Conservation (phyloP, 2,329 filamentous ascomycete genomes). For the Plenodomus tracheiphilus region DNA sequence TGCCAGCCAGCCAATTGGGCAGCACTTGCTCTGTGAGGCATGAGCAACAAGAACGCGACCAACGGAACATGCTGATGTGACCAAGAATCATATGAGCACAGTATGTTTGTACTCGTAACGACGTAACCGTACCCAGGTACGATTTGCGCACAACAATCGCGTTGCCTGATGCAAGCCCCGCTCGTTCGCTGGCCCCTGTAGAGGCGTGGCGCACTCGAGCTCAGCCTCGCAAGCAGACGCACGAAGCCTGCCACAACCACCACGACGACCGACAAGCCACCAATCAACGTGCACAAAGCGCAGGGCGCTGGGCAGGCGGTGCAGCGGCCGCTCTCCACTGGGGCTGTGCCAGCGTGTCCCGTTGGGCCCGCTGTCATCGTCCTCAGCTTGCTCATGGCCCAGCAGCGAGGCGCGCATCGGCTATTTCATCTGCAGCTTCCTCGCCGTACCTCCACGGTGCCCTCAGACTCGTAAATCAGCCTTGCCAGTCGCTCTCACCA, state of each 20-base stretch:
- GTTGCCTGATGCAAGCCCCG: neutral
- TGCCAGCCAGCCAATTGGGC: neutral
- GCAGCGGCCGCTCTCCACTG: neutral
- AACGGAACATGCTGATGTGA: neutral
- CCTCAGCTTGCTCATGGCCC: constrained; percentile 4
- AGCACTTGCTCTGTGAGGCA: neutral
- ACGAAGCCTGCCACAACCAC: neutral
- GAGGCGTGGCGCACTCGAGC: too few relatives aligned
- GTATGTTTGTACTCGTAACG: neutral
- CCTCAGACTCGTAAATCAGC: constrained; percentile 9
- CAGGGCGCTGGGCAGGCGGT: neutral
- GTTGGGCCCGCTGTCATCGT: constrained; percentile 2
- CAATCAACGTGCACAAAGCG: neutral
- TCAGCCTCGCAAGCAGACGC: neutral
- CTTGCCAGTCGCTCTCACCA: constrained; percentile 3
- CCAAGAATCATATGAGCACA: neutral
- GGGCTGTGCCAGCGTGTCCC: constrained; percentile 3
- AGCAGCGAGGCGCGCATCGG: constrained; percentile 13
- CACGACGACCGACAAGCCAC: neutral
- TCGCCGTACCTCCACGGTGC: constrained; percentile 1
- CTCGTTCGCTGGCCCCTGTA: neutral
- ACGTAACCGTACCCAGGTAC: neutral
- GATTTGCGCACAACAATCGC: neutral
- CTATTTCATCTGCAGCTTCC: constrained; percentile 14
- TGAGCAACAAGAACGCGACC: neutral